phyloP scores from a whole-genome alignment of 73 alveolate species.

The Paramecium tetraurelia region DNA sequence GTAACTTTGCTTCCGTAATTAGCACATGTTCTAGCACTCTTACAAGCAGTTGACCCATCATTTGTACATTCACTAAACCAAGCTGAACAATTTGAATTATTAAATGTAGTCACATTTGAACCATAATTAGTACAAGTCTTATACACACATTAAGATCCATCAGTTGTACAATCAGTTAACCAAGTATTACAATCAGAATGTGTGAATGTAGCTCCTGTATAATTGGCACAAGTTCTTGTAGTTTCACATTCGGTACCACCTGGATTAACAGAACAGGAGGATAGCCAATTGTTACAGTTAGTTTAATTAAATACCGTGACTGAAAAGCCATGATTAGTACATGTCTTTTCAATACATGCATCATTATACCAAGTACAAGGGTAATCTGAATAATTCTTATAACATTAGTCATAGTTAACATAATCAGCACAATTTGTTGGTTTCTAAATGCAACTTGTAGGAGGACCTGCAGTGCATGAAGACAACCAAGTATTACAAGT shows the following conservation, averaged over 20 bases:
- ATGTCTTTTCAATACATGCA: constrained; percentile 42
- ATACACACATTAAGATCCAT: not conserved
- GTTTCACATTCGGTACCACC: constrained; percentile 24
- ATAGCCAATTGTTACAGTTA: not conserved
- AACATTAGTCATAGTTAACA: not conserved
- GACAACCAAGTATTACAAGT: not conserved
- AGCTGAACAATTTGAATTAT: not conserved
- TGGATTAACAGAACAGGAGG: constrained; percentile 34
- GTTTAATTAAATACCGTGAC: not conserved
- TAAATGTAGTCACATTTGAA: not conserved
- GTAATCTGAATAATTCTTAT: not conserved
- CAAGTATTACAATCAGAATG: constrained; percentile 15
- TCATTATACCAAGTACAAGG: constrained; percentile 41
- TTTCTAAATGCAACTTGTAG: not conserved
- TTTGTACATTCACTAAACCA: constrained; percentile 19
- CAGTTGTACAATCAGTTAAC: constrained; percentile 5
- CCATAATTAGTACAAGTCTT: constrained; percentile 32
- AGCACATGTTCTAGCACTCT: not conserved
- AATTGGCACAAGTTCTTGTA: not conserved
- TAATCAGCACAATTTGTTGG: not conserved
- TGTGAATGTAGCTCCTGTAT: not conserved
- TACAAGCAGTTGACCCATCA: constrained; percentile 20
- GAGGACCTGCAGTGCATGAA: not conserved
- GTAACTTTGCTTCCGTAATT: constrained; percentile 10
- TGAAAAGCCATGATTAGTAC: not conserved